phyloP scores from a whole-genome alignment of 306 rosid genomes.

The Vicia faba region DNA sequence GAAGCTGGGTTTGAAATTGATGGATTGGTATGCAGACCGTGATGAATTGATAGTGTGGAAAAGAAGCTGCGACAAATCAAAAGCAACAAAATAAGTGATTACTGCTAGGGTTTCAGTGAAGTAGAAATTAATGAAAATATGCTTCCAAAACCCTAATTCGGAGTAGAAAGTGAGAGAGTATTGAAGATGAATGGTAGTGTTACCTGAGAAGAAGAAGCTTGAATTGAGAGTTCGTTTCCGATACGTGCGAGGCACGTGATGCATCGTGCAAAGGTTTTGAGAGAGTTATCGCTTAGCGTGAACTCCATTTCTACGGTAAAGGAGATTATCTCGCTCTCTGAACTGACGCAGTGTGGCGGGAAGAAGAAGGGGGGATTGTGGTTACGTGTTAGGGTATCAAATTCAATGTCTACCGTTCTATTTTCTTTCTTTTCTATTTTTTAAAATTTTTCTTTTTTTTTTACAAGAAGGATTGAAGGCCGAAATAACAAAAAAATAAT shows the following conservation, averaged over 20 bases:
- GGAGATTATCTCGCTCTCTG: background rate
- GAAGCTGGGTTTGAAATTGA: slow-evolving; percentile 71
- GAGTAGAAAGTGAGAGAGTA: slow-evolving; percentile 1
- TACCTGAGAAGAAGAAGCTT: slow-evolving; percentile 88
- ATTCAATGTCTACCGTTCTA: background rate
- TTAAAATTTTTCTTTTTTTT: too few species aligned
- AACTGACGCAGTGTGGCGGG: slow-evolving; percentile 41
- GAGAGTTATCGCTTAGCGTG: slow-evolving; percentile 67
- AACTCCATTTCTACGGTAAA: slow-evolving; percentile 58
- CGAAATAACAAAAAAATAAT: too few species aligned
- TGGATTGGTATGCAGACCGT: slow-evolving; percentile 73
- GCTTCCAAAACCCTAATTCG: slow-evolving; percentile 43
- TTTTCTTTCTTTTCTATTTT: background rate
- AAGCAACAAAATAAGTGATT: background rate
- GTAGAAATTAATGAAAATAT: background rate
- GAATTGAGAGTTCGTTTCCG: slow-evolving; percentile 84
- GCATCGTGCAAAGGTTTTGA: slow-evolving; percentile 81
- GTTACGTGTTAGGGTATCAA: background rate
- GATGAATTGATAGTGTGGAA: slow-evolving; percentile 79
- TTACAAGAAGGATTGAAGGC: too few species aligned
- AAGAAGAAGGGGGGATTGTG: slow-evolving; percentile 7
- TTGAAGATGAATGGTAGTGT: background rate
- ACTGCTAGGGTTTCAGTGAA: background rate
- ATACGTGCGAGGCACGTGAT: slow-evolving; percentile 88
- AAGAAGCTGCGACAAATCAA: slow-evolving; percentile 54